Percentiles rank a stretch among this genome's conserved stretches.
Evolutionary conservation across 352 stramenopile species (phyloP).

Genomic region (Phytophthora niederhauseri): DNA sequence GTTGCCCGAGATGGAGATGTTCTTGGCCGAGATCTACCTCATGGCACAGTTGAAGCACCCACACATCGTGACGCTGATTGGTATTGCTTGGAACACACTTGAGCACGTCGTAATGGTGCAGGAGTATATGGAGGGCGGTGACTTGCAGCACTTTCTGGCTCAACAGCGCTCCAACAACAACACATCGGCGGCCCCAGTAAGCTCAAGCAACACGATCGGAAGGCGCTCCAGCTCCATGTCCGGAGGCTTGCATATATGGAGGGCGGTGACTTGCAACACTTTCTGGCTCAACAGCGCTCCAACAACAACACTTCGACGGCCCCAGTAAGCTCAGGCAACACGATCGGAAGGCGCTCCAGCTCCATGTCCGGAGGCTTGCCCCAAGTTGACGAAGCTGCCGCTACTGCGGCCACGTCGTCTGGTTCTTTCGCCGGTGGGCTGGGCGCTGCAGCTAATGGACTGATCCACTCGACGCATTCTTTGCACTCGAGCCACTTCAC

Average conservation of each 20-base stretch:
- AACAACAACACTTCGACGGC: constrained; percentile 14
- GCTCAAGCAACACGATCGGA: constrained; percentile 16
- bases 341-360: constrained; percentile 18
- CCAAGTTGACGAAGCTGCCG: constrained; percentile 27
- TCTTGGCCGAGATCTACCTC: constrained; percentile 80
- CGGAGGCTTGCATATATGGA: constrained; percentile 16
- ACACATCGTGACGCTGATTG: constrained; percentile 64
- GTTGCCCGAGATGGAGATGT: constrained; percentile 72
- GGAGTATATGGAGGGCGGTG: constrained; percentile 74
- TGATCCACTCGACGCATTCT: constrained; percentile 24
- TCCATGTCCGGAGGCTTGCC: constrained; percentile 22
- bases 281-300: constrained; percentile 39
- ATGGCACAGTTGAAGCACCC: constrained; percentile 70
- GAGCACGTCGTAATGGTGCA: constrained; percentile 76
- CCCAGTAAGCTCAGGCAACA: constrained; percentile 19
- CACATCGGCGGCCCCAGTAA: constrained; percentile 12
- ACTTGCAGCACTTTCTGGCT: constrained; percentile 64
- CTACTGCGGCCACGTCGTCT: constrained; percentile 18
- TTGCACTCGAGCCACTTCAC: constrained; percentile 40
- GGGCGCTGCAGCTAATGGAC: constrained; percentile 14
- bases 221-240: constrained; percentile 26
- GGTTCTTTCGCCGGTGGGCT: constrained; percentile 23
- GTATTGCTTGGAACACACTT: constrained; percentile 77
- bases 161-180: constrained; percentile 28
- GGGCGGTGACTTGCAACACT: constrained; percentile 71